Percentiles rank a stretch among this genome's conserved stretches.
Evolutionary conservation across 192 early-diverging fungal genomes (phyloP).

Genomic region (Podila clonocystis): DNA sequence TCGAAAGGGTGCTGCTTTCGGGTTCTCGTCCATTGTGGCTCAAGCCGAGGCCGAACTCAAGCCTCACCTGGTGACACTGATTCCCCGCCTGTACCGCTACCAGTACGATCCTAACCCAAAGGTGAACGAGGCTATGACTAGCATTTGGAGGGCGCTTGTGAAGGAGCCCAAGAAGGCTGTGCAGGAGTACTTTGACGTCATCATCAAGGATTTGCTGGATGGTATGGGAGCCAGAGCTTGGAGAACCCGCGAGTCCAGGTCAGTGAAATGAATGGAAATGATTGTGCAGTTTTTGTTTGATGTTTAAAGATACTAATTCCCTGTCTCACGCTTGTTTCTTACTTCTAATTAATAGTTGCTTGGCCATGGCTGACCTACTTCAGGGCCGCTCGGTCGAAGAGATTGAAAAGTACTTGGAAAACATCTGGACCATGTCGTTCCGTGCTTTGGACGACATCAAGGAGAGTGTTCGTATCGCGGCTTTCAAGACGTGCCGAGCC

Average conservation of each 20-base stretch:
- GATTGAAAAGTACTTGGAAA: slow-evolving; percentile 79
- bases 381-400: slow-evolving; percentile 74
- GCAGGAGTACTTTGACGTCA: slow-evolving; percentile 81
- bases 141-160: slow-evolving; percentile 87
- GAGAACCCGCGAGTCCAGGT: slow-evolving; percentile 88
- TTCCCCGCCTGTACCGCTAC: slow-evolving; percentile 89
- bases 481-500: slow-evolving; percentile 80
- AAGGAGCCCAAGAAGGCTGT: slow-evolving; percentile 74
- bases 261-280: neutral
- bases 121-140: slow-evolving; percentile 88
- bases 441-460: slow-evolving; percentile 94
- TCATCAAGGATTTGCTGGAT: slow-evolving; percentile 81
- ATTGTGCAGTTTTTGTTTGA: too few relatives aligned
- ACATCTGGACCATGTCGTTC: slow-evolving; percentile 92
- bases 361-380: slow-evolving; percentile 79
- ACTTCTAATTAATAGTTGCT: slow-evolving; percentile 54
- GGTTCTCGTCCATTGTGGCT: slow-evolving; percentile 83
- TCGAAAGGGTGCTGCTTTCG: slow-evolving; percentile 87
- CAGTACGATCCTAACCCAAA: slow-evolving; percentile 93
- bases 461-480: slow-evolving; percentile 87
- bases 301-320: neutral
- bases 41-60: slow-evolving; percentile 83
- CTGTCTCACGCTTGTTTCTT: neutral
- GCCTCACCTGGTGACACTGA: slow-evolving; percentile 78
- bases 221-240: slow-evolving; percentile 85